These are phyloP conservation scores for Penicillium desertorum DNA, from an alignment of 495 filamentous ascomycete genomes.

Conservation along the genomic window DNA sequence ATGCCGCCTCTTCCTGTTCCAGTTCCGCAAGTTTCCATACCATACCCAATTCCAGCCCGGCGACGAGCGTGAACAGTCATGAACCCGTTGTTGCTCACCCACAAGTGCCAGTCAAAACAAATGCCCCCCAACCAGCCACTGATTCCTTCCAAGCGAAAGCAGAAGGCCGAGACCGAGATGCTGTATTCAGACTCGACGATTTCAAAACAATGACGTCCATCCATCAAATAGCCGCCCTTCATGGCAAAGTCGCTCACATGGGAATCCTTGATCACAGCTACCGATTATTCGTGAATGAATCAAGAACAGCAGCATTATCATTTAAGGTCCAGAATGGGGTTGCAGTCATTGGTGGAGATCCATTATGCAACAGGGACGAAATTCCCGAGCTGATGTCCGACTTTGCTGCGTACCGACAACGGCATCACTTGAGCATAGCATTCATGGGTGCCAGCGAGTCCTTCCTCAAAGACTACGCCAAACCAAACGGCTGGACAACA, in stretches of 20 bases:
- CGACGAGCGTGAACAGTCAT: conserved; percentile 20
- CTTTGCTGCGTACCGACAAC: conserved; percentile 36
- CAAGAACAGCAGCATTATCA: conserved; percentile 36
- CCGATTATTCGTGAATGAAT: conserved; percentile 40
- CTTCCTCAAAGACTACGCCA: conserved; percentile 28
- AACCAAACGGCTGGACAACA: conserved; percentile 33
- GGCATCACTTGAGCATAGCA: conserved; percentile 31
- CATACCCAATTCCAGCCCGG: conserved; percentile 9
- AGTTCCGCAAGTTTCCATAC: conserved; percentile 22
- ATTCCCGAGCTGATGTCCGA: conserved; percentile 34
- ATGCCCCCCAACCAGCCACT: not conserved
- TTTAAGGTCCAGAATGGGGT: conserved; percentile 41
- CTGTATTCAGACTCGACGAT: conserved; percentile 30
- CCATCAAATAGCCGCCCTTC: conserved; percentile 28
- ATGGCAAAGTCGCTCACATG: conserved; percentile 47
- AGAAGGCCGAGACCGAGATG: conserved; percentile 6
- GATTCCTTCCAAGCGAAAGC: conserved; percentile 1
- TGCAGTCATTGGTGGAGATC: conserved; percentile 43
- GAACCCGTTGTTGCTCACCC: conserved; percentile 3
- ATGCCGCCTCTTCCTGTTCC: conserved; percentile 13
- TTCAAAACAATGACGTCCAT: conserved; percentile 34
- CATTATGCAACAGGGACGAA: conserved; percentile 30
- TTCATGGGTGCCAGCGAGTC: conserved; percentile 40
- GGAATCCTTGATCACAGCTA: conserved; percentile 47
- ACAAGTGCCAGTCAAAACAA: not conserved